phyloP scores from a whole-genome alignment of 768 basidiomycete genomes.

The Daedaleopsis sinensis region DNA sequence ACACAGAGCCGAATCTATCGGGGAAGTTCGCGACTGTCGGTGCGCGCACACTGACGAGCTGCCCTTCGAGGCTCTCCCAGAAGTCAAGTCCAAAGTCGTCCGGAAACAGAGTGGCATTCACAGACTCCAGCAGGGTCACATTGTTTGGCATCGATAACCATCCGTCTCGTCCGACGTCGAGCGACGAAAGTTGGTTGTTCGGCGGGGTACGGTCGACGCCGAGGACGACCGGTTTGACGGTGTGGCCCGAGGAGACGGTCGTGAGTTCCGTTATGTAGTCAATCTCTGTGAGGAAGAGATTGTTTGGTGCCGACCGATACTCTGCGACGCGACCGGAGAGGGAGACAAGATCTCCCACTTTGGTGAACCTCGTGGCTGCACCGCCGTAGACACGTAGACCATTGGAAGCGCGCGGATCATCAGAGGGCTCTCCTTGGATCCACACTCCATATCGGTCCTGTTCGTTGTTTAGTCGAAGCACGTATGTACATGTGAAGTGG shows the following conservation, averaged over 20 bases:
- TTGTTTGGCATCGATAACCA: conserved; percentile 62
- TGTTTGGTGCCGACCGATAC: conserved; percentile 49
- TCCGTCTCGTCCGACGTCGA: conserved; percentile 56
- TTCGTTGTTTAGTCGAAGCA: background rate
- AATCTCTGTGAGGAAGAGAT: conserved; percentile 55
- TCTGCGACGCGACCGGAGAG: conserved; percentile 50
- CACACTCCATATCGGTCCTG: conserved; percentile 53
- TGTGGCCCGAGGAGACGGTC: conserved; percentile 48
- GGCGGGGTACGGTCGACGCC: conserved; percentile 57
- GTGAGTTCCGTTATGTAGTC: conserved; percentile 45
- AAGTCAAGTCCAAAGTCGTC: conserved; percentile 61
- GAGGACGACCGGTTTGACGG: conserved; percentile 51
- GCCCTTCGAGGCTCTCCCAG: conserved; percentile 64
- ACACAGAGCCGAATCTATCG: conserved; percentile 57
- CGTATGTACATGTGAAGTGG: background rate
- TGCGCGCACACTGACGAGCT: conserved; percentile 53
- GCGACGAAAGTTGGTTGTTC: conserved; percentile 47
- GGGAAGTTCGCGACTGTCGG: conserved; percentile 53
- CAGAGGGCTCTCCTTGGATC: conserved; percentile 45
- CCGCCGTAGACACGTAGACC: conserved; percentile 54
- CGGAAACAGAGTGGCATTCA: conserved; percentile 52
- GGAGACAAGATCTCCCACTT: conserved; percentile 52
- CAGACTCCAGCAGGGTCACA: conserved; percentile 43
- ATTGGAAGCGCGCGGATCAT: conserved; percentile 51
- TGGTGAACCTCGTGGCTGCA: conserved; percentile 37